Percentiles rank a stretch among this genome's conserved stretches.
These are phyloP conservation scores for Nemania bipapillata DNA, from an alignment of 2,329 filamentous ascomycete species.

Conservation along the genomic window DNA sequence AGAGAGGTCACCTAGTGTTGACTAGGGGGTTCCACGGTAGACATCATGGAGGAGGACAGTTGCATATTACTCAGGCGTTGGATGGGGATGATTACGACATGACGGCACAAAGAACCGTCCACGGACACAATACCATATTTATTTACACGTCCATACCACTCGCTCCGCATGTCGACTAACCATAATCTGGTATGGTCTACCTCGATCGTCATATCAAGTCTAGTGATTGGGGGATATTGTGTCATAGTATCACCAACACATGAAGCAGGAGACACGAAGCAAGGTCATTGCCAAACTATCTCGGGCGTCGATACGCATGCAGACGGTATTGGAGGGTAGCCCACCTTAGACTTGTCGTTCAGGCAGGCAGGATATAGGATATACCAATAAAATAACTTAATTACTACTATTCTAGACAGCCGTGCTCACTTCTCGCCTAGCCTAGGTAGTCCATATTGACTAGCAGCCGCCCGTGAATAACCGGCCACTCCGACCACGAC, in stretches of 20 bases:
- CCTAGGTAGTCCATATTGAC: not conserved
- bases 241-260: not conserved
- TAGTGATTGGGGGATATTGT: not conserved
- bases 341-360: not conserved
- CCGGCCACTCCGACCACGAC: too few species aligned
- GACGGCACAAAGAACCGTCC: constrained; percentile 22
- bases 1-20: constrained; percentile 4
- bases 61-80: constrained; percentile 36
- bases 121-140: constrained; percentile 6
- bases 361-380: not conserved
- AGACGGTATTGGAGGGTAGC: not conserved
- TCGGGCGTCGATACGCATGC: constrained; percentile 9
- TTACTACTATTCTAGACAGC: not conserved
- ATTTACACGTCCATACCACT: constrained; percentile 12
- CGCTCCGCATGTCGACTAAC: constrained; percentile 1
- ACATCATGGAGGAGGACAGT: constrained; percentile 17
- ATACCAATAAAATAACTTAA: constrained; percentile 28
- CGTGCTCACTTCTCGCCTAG: not conserved
- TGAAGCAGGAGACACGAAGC: not conserved
- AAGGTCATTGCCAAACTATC: not conserved
- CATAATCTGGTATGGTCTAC: constrained; percentile 1
- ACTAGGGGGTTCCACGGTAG: constrained; percentile 2
- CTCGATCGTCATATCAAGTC: not conserved
- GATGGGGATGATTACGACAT: constrained; percentile 19
- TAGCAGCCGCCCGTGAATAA: not conserved